Base-by-base conservation (phyloP, 805 yeast species). In the Blastobotrys peoriensis region DNA sequence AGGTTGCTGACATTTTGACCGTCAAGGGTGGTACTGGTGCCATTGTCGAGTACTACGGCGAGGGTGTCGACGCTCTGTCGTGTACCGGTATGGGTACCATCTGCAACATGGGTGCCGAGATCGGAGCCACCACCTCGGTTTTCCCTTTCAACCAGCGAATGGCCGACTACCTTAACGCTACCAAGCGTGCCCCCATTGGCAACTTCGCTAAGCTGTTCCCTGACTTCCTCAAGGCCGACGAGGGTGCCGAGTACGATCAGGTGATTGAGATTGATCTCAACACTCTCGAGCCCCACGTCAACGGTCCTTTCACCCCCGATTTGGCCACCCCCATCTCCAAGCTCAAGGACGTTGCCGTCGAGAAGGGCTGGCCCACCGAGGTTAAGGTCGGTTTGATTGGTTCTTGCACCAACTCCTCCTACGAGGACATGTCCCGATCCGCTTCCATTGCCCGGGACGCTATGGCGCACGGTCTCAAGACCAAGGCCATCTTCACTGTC, bases 71-170 rank as follows among this genome's bases (percentile, higher is more conserved):
- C 61, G 76, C 91, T 48, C 82, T 89, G 68, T 85, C 95, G 41
- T 87, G 96, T 70, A 91, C 98, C 42, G 98, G 98, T 78, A 89
- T 89, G 98, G 98, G 94, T 66, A 89, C 98, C 59, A 89, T 89
- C 71, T 89, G 98, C 78, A 89, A 89, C 71, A 89, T 89, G 98
- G 98, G 98, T 76, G 98, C 98, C 56, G 98, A 89, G 73, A 88
- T 89, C 58, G 98, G 98, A 73, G 97, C 97, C 50, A 89, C 98
- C 52, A 89, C 98, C 46, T 89, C 97, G 39, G 86, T 86, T 50
- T 89, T 89, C 94, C 98, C 98, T 66, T 88, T 76, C 86, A 88
- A 86, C 75, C 78, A 81, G 62, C 83, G 91, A 54, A 89, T 86
- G 86, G 79, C 71, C 65, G 84, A 83, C 55, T 91, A 89, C 74